Conservation (phyloP, 1,284 basidiomycete species). For the Amylostereum chailletii region DNA sequence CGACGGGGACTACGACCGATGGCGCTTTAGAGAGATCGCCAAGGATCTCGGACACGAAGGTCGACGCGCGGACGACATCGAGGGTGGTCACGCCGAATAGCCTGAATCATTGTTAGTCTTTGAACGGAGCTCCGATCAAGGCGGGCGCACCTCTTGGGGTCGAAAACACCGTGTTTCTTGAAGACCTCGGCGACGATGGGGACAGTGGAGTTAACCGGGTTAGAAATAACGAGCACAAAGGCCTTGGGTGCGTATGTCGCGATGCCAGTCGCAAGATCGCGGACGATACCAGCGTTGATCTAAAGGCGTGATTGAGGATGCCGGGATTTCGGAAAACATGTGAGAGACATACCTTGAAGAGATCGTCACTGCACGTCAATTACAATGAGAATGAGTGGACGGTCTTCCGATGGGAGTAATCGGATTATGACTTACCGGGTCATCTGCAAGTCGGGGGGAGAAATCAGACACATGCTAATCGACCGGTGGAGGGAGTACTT, state of each 20-base stretch:
- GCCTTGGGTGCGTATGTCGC: conserved; percentile 86
- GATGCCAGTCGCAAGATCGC: conserved; percentile 85
- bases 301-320: conserved; percentile 19
- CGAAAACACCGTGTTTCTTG: conserved; percentile 87
- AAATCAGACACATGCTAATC: conserved; percentile 4
- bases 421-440: conserved; percentile 43
- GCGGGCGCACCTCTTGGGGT: conserved; percentile 71
- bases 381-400: conserved; percentile 2
- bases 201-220: conserved; percentile 96
- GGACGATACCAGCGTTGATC: conserved; percentile 98
- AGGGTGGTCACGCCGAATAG: conserved; percentile 98
- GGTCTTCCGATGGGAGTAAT: background rate
- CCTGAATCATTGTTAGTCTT: conserved; percentile 28
- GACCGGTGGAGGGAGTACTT: conserved; percentile 18
- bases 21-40: conserved; percentile 56
- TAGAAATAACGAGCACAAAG: conserved; percentile 91
- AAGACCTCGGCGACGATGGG: conserved; percentile 94
- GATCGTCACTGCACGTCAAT: conserved; percentile 65
- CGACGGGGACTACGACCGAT: conserved; percentile 79
- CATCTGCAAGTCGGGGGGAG: conserved; percentile 41
- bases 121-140: conserved; percentile 4
- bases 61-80: conserved; percentile 94
- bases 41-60: conserved; percentile 83
- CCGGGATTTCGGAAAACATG: background rate
- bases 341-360: conserved; percentile 69